Base-by-base conservation (phyloP, 2,329 filamentous ascomycete species). In the Aspergillus ustus region DNA sequence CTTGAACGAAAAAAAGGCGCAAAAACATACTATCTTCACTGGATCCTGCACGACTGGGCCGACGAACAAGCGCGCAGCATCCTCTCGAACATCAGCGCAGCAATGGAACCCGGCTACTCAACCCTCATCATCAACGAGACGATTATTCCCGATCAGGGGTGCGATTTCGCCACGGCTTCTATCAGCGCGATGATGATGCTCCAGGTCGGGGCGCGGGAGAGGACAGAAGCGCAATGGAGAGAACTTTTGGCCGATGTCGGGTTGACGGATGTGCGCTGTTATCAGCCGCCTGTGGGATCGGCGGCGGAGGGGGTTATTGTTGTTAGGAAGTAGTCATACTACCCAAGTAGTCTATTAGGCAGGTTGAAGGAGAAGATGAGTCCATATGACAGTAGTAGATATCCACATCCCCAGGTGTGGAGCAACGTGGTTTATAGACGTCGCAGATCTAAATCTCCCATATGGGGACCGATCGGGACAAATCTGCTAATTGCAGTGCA, bases 41-140 rank as follows among this genome's bases (percentile, higher is more conserved):
- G 57, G 44, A 65, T 73, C 43, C 53, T 71, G 15, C 70, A 72
- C 46, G 64, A 70, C 49, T 73, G 67, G 63, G 40, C 63, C 4
- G 65, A 72, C 29, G 50, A 45, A 3, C 55, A 68, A 31, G 63
- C 62, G 15, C 58, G 50, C 19, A 29, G 52, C 5, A 73, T 72
- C 58, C 63, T 71, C 7, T 17, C 9, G 3, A 61, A 64, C 15
- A 59, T 69, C 7, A 57, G 55, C 9, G 61, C 31, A 2, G 65
- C 66, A 46, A 72, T 73, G 70, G 56, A 65, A 8, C 63, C 65
- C 2, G 69, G 67, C 1, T 67, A 69, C 29, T 72, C 69, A 3
- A 59, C 59, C 2, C 52, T 74, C 15, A 51, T 75, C 6, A 69
- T 75, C 37, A 66, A 70, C 46, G 73, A 75, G 13, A 63, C 60